Conservation (phyloP, 2,329 filamentous ascomycete genomes). For the Cercospora sesami region DNA sequence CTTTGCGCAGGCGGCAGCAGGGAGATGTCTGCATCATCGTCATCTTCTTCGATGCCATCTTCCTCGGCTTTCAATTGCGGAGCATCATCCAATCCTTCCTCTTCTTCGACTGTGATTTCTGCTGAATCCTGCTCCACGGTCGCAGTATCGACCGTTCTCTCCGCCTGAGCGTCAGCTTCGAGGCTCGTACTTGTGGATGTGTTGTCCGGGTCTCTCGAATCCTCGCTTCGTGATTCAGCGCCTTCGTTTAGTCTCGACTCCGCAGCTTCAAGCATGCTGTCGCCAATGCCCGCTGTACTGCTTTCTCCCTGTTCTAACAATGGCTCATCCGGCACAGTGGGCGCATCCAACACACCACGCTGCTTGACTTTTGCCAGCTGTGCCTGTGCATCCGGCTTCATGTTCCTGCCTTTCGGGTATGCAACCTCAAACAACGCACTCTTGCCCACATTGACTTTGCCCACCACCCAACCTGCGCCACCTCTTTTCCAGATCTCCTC, state of each 20-base stretch:
- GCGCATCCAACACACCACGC: neutral
- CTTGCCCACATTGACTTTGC: conserved; percentile 98
- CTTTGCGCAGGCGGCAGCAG: conserved; percentile 75
- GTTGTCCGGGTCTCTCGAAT: neutral
- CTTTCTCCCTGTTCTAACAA: neutral
- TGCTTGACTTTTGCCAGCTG: conserved; percentile 15
- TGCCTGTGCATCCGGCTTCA: conserved; percentile 8
- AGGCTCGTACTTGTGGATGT: neutral
- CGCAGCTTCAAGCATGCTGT: conserved; percentile 14
- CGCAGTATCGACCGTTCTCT: neutral
- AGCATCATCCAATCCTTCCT: neutral
- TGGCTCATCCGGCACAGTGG: neutral
- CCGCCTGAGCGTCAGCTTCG: neutral
- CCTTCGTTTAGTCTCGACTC: neutral
- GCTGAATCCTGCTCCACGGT: neutral
- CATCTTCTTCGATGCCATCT: conserved; percentile 26
- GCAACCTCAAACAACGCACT: conserved; percentile 85
- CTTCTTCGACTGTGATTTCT: neutral
- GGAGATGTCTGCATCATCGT: conserved; percentile 32
- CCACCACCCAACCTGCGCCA: conserved; percentile 91
- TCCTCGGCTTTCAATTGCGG: neutral
- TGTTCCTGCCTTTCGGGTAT: conserved; percentile 69
- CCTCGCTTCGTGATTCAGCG: neutral
- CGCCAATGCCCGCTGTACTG: conserved; percentile 1
- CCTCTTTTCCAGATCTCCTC: conserved; percentile 81